Conservation (phyloP, 176 grass and related monocot genomes). For the Rhynchospora tenuis region DNA sequence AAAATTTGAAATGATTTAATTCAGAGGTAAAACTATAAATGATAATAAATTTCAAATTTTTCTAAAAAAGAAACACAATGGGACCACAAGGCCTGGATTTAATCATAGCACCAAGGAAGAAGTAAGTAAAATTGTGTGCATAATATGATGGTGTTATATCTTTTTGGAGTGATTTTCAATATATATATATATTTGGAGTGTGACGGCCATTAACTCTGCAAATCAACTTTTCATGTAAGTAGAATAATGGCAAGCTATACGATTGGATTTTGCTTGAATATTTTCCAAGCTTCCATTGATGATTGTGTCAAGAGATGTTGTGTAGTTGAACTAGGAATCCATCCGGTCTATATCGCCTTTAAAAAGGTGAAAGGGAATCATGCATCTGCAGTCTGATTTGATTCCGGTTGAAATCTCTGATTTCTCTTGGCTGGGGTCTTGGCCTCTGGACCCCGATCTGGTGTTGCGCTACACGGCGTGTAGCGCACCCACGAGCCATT, state of each 20-base stretch:
- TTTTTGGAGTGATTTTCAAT: background rate
- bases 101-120: background rate
- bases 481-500: too few relatives aligned
- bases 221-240: constrained; percentile 6
- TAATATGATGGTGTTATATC: background rate
- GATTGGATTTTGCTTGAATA: constrained; percentile 8
- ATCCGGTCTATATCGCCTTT: constrained; percentile 18
- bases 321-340: constrained; percentile 3
- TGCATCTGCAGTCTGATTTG: constrained; percentile 4
- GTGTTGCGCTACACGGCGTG: too few relatives aligned
- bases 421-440: background rate
- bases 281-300: constrained; percentile 12
- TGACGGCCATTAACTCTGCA: constrained; percentile 18
- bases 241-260: background rate
- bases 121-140: background rate
- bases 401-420: background rate
- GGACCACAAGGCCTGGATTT: background rate
- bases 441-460: too few relatives aligned
- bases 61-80: background rate
- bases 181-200: background rate
- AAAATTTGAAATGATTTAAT: background rate
- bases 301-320: background rate
- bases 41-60: background rate
- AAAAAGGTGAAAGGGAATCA: constrained; percentile 13
- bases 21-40: background rate